These are phyloP conservation scores for Mycosphaerelloides madeirae DNA, from an alignment of 2,329 filamentous ascomycete species.

Conservation along the genomic window DNA sequence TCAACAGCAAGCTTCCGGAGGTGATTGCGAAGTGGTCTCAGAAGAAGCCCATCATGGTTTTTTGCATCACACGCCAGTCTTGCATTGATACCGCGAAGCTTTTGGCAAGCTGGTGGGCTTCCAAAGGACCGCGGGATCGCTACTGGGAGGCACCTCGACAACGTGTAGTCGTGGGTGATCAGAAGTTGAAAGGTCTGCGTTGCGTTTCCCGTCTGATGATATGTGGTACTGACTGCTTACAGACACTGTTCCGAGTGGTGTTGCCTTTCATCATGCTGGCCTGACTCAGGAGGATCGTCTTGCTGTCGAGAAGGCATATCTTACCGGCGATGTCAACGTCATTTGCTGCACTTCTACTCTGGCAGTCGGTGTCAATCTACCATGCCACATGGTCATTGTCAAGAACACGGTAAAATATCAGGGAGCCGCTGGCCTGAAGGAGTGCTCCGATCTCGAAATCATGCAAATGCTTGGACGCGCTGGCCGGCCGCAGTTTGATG, in stretches of 20 bases:
- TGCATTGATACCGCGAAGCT: slow-evolving; percentile 63
- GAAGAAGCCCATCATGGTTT: slow-evolving; percentile 74
- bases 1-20: slow-evolving; percentile 61
- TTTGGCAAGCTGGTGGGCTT: slow-evolving; percentile 62
- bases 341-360: slow-evolving; percentile 86
- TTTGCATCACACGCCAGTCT: slow-evolving; percentile 72
- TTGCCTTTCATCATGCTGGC: slow-evolving; percentile 80
- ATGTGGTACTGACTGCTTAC: slow-evolving; percentile 21
- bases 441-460: slow-evolving; percentile 76
- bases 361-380: slow-evolving; percentile 77
- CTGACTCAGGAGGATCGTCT: slow-evolving; percentile 61
- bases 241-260: slow-evolving; percentile 53
- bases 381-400: slow-evolving; percentile 59
- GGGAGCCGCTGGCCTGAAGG: slow-evolving; percentile 47
- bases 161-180: slow-evolving; percentile 50
- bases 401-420: slow-evolving; percentile 71
- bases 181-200: slow-evolving; percentile 54
- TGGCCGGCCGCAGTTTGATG: slow-evolving; percentile 77
- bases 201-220: background rate
- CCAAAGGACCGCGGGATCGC: slow-evolving; percentile 47
- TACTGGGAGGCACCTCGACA: slow-evolving; percentile 60
- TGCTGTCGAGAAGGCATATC: slow-evolving; percentile 62
- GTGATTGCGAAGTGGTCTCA: slow-evolving; percentile 63
- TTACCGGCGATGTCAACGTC: slow-evolving; percentile 67
- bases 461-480: slow-evolving; percentile 90